Base-by-base conservation (phyloP, 371 early-diverging fungal genomes). In the Choanephora cucurbitarum region DNA sequence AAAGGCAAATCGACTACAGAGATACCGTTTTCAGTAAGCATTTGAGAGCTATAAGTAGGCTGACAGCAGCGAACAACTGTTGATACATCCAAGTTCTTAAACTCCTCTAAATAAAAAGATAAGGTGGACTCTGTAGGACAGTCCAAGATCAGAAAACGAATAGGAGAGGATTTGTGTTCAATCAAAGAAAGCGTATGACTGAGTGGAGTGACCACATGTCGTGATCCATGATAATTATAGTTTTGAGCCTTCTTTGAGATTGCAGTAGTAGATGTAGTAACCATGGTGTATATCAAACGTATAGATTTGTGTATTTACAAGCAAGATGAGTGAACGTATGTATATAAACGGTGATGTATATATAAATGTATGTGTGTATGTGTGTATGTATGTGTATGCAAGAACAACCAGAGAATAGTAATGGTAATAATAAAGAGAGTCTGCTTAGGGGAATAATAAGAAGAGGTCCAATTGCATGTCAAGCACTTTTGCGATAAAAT, bases 131-230 rank as follows among this genome's bases (percentile, higher is more conserved):
- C 90, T 18, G 95, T 89, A 1, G 97, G 96, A 45, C 91, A 89
- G 66, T 95, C 95, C 60, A 93, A 82, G 50, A 97, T 90, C 33
- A 97, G 72, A 69, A 92, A 95, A 5, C 90, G 86, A 48, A 92
- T 57, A 21, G 59, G 48, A 9, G 66, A 67, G 17, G 44, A 31
- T 1, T 49, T 17, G 24, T 49, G 49, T 32, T 57, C 37, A 34
- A 91, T 82, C 55, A 86, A 60, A 17, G 88, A 78, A 14, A 84
- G 69, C 60, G 72, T 80, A 37, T 75, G 77, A 22, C 83, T 80
- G 19, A 83, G 57, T 10, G 81, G 83, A 7, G 78, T 55, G 28
- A 34, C 21, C 33, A 39, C 45, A 54, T 41, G 49, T 34, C 22
- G 44, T 15, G 42, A 44, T 9, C 22, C 18, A 23, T 47, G 41